phyloP scores from a whole-genome alignment of 1,284 basidiomycete species.

The Ustilago curta region DNA sequence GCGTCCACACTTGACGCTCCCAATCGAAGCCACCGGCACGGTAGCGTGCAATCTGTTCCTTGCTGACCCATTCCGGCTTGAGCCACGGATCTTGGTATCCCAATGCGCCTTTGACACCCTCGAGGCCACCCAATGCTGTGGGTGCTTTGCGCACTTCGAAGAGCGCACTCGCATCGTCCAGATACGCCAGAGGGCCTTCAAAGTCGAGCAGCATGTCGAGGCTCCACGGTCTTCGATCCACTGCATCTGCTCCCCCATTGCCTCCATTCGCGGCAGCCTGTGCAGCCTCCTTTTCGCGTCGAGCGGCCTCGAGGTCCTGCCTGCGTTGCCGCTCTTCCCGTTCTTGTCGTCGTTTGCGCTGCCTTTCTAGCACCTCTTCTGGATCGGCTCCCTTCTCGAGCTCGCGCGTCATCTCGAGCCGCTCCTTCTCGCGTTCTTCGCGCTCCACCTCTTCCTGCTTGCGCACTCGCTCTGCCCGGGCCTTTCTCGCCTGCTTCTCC shows the following conservation, averaged over 20 bases:
- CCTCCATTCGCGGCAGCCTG: conserved; percentile 19
- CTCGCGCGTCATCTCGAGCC: conserved; percentile 58
- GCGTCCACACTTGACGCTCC: conserved; percentile 59
- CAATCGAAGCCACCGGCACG: conserved; percentile 64
- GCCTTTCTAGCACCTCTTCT: conserved; percentile 51
- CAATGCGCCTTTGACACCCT: conserved; percentile 37
- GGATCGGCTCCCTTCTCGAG: conserved; percentile 60
- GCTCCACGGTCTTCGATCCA: conserved; percentile 37
- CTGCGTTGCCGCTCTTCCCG: conserved; percentile 39
- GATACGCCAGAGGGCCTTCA: conserved; percentile 58
- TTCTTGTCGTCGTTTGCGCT: conserved; percentile 50
- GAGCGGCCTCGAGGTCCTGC: conserved; percentile 27
- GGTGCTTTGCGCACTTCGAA: conserved; percentile 53
- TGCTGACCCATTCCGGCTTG: conserved; percentile 42
- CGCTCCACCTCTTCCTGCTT: conserved; percentile 59
- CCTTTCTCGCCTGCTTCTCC: conserved; percentile 49
- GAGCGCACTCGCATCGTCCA: conserved; percentile 54
- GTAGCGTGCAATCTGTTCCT: conserved; percentile 47
- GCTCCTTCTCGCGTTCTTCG: conserved; percentile 51
- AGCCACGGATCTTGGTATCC: conserved; percentile 64
- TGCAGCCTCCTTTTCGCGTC: conserved; percentile 43
- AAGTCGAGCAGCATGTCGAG: conserved; percentile 62
- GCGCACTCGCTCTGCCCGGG: conserved; percentile 53
- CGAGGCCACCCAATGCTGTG: conserved; percentile 45
- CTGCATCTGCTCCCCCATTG: conserved; percentile 13